phyloP scores from a whole-genome alignment of 1,139 yeast genomes.

The Geotrichum klebahnii region DNA sequence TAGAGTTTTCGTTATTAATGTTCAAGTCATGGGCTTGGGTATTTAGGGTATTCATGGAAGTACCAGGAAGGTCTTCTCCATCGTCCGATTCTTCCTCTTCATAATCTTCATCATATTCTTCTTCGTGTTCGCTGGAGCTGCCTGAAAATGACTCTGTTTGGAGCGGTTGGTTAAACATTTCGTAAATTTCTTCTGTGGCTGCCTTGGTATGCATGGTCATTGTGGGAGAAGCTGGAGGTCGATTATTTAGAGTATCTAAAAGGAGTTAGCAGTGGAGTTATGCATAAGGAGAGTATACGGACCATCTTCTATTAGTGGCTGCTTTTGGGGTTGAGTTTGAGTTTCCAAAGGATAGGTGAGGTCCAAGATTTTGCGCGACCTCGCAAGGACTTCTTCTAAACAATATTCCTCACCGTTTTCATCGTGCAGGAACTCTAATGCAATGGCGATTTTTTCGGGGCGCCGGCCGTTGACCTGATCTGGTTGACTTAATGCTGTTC shows the following conservation, averaged over 20 bases:
- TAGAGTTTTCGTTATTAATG: conserved; percentile 14
- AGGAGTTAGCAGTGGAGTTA: too few species aligned
- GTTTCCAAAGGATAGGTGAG: conserved; percentile 4
- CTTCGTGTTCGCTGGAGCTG: conserved; percentile 10
- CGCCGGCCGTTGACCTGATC: conserved; percentile 41
- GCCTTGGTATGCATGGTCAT: conserved; percentile 71
- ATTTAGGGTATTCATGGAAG: conserved; percentile 9
- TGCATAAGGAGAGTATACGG: too few species aligned
- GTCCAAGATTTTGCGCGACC: conserved; percentile 34
- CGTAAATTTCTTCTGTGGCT: conserved; percentile 70
- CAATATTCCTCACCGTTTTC: conserved; percentile 51
- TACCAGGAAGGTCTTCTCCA: neutral
- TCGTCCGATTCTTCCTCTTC: conserved; percentile 15
- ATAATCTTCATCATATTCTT: conserved; percentile 13
- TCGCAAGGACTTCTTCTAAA: conserved; percentile 60
- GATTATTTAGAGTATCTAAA: too few species aligned
- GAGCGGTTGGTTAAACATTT: conserved; percentile 70
- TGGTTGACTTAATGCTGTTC: conserved; percentile 13
- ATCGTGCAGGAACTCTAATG: conserved; percentile 45
- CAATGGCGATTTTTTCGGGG: conserved; percentile 58
- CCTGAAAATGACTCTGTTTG: conserved; percentile 22
- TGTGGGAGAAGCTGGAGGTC: conserved; percentile 52
- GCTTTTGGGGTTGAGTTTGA: conserved; percentile 25
- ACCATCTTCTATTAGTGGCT: conserved; percentile 24
- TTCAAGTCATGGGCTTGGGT: conserved; percentile 16